A percentile compares a stretch with the other conserved stretches of the same genome.
Evolutionary conservation across 345 rosid species (phyloP).

Genomic region (Syzygium aromaticum): DNA sequence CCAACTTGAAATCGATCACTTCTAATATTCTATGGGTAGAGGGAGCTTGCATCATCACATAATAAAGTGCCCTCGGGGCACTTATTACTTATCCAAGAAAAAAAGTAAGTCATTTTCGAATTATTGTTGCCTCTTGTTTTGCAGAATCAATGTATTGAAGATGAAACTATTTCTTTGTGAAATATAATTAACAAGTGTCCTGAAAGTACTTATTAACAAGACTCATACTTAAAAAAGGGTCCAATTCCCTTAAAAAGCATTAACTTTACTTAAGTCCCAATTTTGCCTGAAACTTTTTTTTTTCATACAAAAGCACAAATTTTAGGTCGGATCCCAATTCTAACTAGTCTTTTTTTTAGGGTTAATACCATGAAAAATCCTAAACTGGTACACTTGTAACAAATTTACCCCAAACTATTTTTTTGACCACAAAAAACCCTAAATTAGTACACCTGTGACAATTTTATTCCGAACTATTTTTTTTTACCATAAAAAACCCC

Average conservation of each 20-base stretch:
- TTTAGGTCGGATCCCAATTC: background rate
- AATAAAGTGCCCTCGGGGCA: background rate
- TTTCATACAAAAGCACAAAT: background rate
- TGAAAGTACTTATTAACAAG: background rate
- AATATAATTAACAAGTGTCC: background rate
- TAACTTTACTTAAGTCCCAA: background rate
- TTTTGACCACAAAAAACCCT: no score
- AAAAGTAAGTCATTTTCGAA: background rate
- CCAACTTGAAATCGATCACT: no score
- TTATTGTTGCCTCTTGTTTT: background rate
- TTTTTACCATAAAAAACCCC: no score
- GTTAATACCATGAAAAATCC: no score
- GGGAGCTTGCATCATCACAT: background rate
- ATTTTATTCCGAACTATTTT: no score
- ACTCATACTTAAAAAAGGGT: background rate
- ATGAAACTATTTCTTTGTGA: background rate
- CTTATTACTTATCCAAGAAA: background rate
- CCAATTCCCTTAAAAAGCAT: no score
- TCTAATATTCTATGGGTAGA: no score
- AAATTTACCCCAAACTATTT: no score
- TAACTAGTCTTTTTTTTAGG: no score
- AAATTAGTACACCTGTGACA: no score
- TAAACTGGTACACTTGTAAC: no score
- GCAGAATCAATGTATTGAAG: background rate
- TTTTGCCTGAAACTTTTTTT: no score